Conservation (phyloP, 495 filamentous ascomycete genomes). For the Mytilinidion resinicola region DNA sequence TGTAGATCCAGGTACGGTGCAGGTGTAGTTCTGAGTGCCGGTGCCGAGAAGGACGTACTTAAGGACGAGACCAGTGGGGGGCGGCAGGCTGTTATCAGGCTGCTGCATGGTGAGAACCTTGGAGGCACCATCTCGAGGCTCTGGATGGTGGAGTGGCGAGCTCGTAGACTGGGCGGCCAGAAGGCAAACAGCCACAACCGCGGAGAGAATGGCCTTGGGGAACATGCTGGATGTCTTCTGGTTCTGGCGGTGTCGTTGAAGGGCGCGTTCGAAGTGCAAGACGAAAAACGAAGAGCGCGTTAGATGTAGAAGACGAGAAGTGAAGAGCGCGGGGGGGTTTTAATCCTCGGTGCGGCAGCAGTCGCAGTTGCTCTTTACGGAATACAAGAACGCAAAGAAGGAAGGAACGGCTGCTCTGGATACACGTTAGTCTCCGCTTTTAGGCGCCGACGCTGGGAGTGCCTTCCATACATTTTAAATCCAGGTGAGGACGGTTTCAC, state of each 20-base stretch:
- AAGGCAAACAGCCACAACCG: slow-evolving; percentile 8
- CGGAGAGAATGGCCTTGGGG: slow-evolving; percentile 10
- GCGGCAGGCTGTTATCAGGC: slow-evolving; percentile 15
- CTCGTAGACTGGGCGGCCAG: slow-evolving; percentile 5
- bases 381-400: no score
- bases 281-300: no score
- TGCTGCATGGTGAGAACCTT: neutral
- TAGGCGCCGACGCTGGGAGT: no score
- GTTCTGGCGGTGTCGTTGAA: neutral
- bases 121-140: neutral
- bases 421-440: no score
- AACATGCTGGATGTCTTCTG: slow-evolving; percentile 9
- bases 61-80: slow-evolving; percentile 15
- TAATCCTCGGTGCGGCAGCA: no score
- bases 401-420: no score
- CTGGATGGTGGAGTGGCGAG: neutral
- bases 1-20: slow-evolving; percentile 11
- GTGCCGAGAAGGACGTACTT: slow-evolving; percentile 26
- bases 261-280: neutral
- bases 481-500: no score
- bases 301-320: no score
- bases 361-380: no score
- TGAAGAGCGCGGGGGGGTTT: no score
- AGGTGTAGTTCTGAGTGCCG: slow-evolving; percentile 31
- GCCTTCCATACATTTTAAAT: no score